A percentile compares a stretch with the other conserved stretches of the same genome.
phyloP scores from a whole-genome alignment of 2,329 filamentous ascomycete genomes.

The Fusarium sp. region DNA sequence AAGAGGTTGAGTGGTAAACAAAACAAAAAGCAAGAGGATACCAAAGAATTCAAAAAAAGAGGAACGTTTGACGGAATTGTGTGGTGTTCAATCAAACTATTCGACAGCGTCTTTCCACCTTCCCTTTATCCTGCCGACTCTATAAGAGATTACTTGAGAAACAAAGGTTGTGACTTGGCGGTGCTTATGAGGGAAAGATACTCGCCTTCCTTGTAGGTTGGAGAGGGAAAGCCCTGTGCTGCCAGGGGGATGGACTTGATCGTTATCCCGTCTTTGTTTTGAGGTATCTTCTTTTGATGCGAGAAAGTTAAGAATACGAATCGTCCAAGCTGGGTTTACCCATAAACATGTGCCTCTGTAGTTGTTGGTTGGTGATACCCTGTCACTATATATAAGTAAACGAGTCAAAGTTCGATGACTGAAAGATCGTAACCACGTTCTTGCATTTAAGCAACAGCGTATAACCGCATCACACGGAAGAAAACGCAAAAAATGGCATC shows the following conservation, averaged over 20 bases:
- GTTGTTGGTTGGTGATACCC: not conserved
- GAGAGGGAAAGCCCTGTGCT: conserved; percentile 99
- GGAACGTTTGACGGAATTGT: conserved; percentile 29
- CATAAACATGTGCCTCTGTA: conserved; percentile 33
- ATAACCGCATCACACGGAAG: not conserved
- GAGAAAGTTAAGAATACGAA: conserved; percentile 42
- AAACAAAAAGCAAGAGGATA: conserved; percentile 32
- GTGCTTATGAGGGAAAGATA: conserved; percentile 99
- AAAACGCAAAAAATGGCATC: not conserved
- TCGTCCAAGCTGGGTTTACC: conserved; percentile 37
- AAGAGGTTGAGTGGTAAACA: conserved; percentile 31
- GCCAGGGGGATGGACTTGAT: conserved; percentile 85
- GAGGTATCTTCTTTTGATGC: conserved; percentile 40
- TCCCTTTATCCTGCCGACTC: conserved; percentile 38
- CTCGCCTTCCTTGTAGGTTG: conserved; percentile 59
- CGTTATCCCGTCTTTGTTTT: conserved; percentile 72
- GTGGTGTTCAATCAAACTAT: conserved; percentile 42
- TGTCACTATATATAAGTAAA: not conserved
- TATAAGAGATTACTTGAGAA: conserved; percentile 25
- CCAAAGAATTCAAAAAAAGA: conserved; percentile 25
- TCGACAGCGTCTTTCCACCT: conserved; percentile 39
- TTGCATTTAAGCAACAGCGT: not conserved
- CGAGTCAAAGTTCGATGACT: not conserved
- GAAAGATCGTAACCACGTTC: not conserved
- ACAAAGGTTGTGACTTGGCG: conserved; percentile 64